Base-by-base conservation (phyloP, 2,329 filamentous ascomycete species). In the Venturia oleaginea region DNA sequence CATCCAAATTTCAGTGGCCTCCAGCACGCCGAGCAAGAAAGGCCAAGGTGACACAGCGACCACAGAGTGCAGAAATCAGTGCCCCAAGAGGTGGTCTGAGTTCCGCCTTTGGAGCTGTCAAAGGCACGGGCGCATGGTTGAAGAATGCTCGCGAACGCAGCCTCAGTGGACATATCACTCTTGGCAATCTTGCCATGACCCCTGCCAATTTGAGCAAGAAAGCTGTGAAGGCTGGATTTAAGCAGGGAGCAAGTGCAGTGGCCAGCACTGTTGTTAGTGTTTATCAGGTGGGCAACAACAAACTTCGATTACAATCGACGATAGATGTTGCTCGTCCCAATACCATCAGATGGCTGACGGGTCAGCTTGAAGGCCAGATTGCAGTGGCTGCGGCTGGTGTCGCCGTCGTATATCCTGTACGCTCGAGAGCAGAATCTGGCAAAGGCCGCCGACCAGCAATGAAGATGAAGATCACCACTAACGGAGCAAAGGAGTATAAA, bases 1-100 rank as follows among this genome's bases (percentile, higher is more conserved):
- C 85, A 57, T 89, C 86, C 67, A 90, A 91, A 4, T 93, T 92
- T 70, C 86, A 89, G 68, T 96, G 92, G 92, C 92, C 92, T 48
- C 90, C 92, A 30, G 87, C 86, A 51, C 78, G 79, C 57, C 77
- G 79, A 40, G 66, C 70, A n/a, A 72, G 73, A 37, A 72, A 72
- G 55, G 59, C 70, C 30, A 67, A 65, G 22, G 66, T 69, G 24
- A n/a, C 69, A 32, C 61, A 67, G 3, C 72, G 70, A 32, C 40
- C 54, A 8, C 34, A 63, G 48, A 40, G 38, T 48, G 59, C 65
- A 37, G 61, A 59, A 7, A 24, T 34, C 15, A 40, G 32, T 15
- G 27, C 34, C 22, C 60, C 64, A 43, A 22, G 10, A 34, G 38
- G 42, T n/a, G n/a, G 27, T 11, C n/a, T 42, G 30, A 48, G 46